Evolutionary conservation across 441 rosid genomes (phyloP), one percentile per base, ranked within the genome.

Genomic region (Bruguiera hainesii): DNA sequence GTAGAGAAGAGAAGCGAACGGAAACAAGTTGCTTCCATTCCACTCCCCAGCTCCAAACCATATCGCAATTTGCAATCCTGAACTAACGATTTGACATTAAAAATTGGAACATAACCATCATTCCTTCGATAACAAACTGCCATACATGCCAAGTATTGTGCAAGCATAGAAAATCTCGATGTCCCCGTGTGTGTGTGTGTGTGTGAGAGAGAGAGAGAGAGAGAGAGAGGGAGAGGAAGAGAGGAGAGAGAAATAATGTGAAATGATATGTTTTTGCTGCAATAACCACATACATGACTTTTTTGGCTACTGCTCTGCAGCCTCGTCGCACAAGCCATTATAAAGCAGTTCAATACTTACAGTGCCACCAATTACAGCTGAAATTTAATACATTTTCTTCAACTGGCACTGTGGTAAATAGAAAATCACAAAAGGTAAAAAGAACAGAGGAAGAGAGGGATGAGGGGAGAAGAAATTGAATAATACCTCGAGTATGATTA

Each of bases 291-390:
- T 56, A 55, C 31, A 26, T 26, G 28, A 56, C 64, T 59, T 64
- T 60, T 25, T 55, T 30, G 65, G 67, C 64, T 46, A 61, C 71
- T 60, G 51, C 56, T 65, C 62, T 68, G 55, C 56, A 35, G 66
- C 48, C 48, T 11, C 3, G 18, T 11, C 15, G 1, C 16, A 0
- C 59, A 28, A 64, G 29, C 35, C 65, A 52, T 29, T 8, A 35
- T 52, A 48, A 55, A 51, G 59, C 42, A 48, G 61, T 39, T 52
- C 51, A 30, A 26, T 57, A 56, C 61, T 71, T 68, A 39, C 73
- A 71, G 70, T 67, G 71, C 74, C 74, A 55, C 66, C 57, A 71
- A 60, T 56, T 61, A 18, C 31, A 31, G 65, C 73, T 71, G 78
- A 76, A 74, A 62, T 72, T 73, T 39, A 72, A 37, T 67, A 53